Conservation (phyloP, 2,329 filamentous ascomycete species). For the Iodosphaeria phyllophila region DNA sequence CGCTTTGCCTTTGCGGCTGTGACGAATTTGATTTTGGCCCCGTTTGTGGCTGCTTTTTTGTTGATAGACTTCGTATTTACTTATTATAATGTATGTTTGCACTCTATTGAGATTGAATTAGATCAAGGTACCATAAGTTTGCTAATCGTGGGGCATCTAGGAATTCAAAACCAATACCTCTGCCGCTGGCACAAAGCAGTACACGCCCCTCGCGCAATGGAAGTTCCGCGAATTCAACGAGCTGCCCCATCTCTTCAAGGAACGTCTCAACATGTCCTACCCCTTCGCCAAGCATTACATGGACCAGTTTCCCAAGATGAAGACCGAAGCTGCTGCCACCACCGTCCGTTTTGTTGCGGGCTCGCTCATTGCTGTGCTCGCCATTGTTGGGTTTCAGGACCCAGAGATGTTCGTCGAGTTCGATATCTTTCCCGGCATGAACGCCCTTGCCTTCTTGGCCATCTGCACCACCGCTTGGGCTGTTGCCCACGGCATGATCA, state of each 20-base stretch:
- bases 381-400: conserved; percentile 69
- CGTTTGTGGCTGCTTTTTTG: conserved; percentile 73
- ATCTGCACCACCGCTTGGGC: conserved; percentile 72
- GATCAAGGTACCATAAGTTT: too few relatives aligned
- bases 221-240: conserved; percentile 99
- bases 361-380: conserved; percentile 70
- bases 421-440: conserved; percentile 75
- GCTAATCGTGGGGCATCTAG: conserved; percentile 22
- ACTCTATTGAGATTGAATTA: too few relatives aligned
- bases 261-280: conserved; percentile 83
- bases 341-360: conserved; percentile 80
- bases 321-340: conserved; percentile 67
- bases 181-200: conserved; percentile 71
- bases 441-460: conserved; percentile 78
- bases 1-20: conserved; percentile 70
- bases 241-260: conserved; percentile 76
- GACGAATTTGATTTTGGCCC: conserved; percentile 72
- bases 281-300: conserved; percentile 85
- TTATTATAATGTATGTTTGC: conserved; percentile 61
- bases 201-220: conserved; percentile 89
- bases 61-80: conserved; percentile 83
- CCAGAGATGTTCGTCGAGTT: conserved; percentile 82
- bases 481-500: conserved; percentile 62
- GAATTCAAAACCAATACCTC: conserved; percentile 92
- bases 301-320: conserved; percentile 90